phyloP scores from a whole-genome alignment of 1,284 basidiomycete species.

The Ustilago tritici region DNA sequence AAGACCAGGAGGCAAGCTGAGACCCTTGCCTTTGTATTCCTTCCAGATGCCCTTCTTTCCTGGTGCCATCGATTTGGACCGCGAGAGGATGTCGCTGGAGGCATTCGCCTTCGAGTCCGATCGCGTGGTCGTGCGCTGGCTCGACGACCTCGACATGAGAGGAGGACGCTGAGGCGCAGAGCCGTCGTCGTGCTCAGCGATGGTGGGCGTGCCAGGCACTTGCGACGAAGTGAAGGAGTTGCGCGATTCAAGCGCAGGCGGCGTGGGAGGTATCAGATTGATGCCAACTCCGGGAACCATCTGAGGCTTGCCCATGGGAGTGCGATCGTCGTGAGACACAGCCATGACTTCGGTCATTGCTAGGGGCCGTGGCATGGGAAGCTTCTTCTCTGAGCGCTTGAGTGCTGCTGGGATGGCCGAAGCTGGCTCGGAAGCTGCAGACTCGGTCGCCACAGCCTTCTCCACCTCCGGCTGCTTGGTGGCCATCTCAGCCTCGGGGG shows the following conservation, averaged over 20 bases:
- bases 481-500: slow-evolving; percentile 28
- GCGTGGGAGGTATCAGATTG: slow-evolving; percentile 64
- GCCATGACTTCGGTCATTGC: slow-evolving; percentile 36
- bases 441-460: slow-evolving; percentile 8
- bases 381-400: slow-evolving; percentile 33
- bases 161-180: slow-evolving; percentile 26
- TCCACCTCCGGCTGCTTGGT: not conserved
- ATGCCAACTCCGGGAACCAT: slow-evolving; percentile 46
- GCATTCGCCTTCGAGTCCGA: slow-evolving; percentile 15
- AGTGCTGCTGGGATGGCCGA: slow-evolving; percentile 8
- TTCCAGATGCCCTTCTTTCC: slow-evolving; percentile 42
- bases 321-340: slow-evolving; percentile 37
- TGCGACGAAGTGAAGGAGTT: slow-evolving; percentile 42
- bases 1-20: slow-evolving; percentile 57
- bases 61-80: slow-evolving; percentile 40
- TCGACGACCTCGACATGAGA: slow-evolving; percentile 47
- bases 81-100: slow-evolving; percentile 16
- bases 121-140: slow-evolving; percentile 38
- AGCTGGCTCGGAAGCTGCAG: slow-evolving; percentile 4
- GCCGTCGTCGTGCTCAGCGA: slow-evolving; percentile 32
- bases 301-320: slow-evolving; percentile 43
- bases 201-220: slow-evolving; percentile 38
- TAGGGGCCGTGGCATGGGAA: slow-evolving; percentile 57
- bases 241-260: slow-evolving; percentile 54
- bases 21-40: slow-evolving; percentile 57